Percentiles rank a stretch among this genome's conserved stretches.
These are phyloP conservation scores for Ilex aquifolium DNA, from an alignment of 257 asterid genomes.

Conservation along the genomic window DNA sequence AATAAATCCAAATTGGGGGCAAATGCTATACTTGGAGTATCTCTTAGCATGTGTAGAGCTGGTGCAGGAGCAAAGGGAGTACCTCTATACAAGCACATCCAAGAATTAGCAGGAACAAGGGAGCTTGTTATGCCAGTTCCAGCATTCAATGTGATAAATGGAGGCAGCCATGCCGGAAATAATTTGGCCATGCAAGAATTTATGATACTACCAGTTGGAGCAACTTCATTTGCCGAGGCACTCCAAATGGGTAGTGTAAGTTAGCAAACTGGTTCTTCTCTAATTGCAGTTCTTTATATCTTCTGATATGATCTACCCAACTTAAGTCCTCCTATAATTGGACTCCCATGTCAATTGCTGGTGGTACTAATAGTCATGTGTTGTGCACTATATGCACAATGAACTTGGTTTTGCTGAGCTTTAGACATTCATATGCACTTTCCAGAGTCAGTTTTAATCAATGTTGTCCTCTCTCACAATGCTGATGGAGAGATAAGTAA, in stretches of 20 bases:
- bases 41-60: slow-evolving; percentile 92
- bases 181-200: slow-evolving; percentile 98
- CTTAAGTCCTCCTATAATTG: background rate
- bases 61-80: slow-evolving; percentile 96
- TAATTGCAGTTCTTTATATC: background rate
- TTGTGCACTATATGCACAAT: background rate
- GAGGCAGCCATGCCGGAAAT: slow-evolving; percentile 99
- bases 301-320: background rate
- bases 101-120: slow-evolving; percentile 72
- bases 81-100: slow-evolving; percentile 82
- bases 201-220: slow-evolving; percentile 97
- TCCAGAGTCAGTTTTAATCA: too few species aligned
- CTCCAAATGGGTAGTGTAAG: slow-evolving; percentile 97
- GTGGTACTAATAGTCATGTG: background rate
- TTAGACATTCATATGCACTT: too few species aligned
- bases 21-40: slow-evolving; percentile 93
- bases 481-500: too few species aligned
- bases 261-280: slow-evolving; percentile 18
- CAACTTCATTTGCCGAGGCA: slow-evolving; percentile 79
- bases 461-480: too few species aligned
- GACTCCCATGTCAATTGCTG: background rate
- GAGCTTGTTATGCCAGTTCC: slow-evolving; percentile 99
- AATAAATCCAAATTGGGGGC: slow-evolving; percentile 95
- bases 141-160: slow-evolving; percentile 92
- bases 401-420: too few species aligned